Percentiles rank a stretch among this genome's conserved stretches.
Evolutionary conservation across 768 basidiomycete species (phyloP).

Genomic region (Paxillus rubicundulus): DNA sequence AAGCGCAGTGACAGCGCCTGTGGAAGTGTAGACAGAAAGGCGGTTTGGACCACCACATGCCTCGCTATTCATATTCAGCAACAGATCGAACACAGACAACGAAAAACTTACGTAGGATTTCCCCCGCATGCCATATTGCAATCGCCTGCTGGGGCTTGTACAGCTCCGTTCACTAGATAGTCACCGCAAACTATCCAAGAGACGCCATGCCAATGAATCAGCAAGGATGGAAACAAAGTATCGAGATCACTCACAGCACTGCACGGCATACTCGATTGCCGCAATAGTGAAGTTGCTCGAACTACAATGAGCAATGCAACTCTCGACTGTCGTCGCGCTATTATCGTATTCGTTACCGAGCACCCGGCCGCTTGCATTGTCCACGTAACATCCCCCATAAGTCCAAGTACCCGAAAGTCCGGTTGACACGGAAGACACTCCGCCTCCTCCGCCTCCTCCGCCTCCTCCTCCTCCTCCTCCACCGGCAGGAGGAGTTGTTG

Average conservation of each 20-base stretch:
- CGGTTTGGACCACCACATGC: constrained; percentile 73
- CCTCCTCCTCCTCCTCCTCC: constrained; percentile 26
- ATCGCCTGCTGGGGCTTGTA: constrained; percentile 40
- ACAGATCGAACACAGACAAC: neutral
- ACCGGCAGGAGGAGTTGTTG: constrained; percentile 32
- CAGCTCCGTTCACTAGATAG: constrained; percentile 59
- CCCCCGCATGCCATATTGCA: constrained; percentile 80
- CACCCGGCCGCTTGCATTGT: constrained; percentile 66
- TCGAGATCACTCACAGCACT: constrained; percentile 44
- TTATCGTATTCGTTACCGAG: constrained; percentile 43
- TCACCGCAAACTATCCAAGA: constrained; percentile 67
- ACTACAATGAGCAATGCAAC: constrained; percentile 60
- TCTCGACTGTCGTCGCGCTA: constrained; percentile 51
- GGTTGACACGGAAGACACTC: constrained; percentile 45
- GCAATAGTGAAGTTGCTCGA: constrained; percentile 60
- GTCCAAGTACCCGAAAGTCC: constrained; percentile 57
- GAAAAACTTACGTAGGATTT: constrained; percentile 50
- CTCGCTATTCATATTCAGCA: constrained; percentile 40
- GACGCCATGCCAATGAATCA: neutral
- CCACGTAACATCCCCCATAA: constrained; percentile 70
- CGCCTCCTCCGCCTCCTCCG: constrained; percentile 13
- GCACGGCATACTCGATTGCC: constrained; percentile 60
- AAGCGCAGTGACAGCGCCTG: constrained; percentile 46
- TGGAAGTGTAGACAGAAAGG: constrained; percentile 66
- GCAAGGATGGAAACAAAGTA: constrained; percentile 2